phyloP scores from a whole-genome alignment of 1,284 basidiomycete genomes.

The Irpex sp. region DNA sequence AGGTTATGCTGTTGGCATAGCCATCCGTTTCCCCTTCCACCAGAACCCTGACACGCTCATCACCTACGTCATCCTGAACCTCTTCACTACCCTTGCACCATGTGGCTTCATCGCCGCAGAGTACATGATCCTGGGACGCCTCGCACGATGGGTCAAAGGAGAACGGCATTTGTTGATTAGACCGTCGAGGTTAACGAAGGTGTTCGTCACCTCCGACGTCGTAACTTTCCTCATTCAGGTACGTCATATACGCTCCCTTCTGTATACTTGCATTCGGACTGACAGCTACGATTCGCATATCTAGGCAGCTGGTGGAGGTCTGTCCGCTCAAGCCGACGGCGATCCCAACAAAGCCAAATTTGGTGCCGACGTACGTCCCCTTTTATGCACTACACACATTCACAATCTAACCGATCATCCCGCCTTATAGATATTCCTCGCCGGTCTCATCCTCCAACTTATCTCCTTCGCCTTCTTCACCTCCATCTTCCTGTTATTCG shows the following conservation, averaged over 20 bases:
- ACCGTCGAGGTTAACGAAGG: constrained; percentile 45
- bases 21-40: constrained; percentile 43
- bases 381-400: not conserved
- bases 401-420: not conserved
- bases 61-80: constrained; percentile 70
- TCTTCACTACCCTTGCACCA: constrained; percentile 76
- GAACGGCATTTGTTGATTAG: constrained; percentile 50
- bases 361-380: not conserved
- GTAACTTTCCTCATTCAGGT: constrained; percentile 67
- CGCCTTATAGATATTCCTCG: constrained; percentile 51
- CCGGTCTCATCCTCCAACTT: constrained; percentile 61
- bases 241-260: not conserved
- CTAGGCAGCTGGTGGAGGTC: constrained; percentile 33
- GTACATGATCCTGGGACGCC: constrained; percentile 63
- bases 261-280: not conserved
- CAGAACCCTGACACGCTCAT: constrained; percentile 28
- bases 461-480: constrained; percentile 63
- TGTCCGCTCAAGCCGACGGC: constrained; percentile 24
- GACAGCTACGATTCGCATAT: not conserved
- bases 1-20: constrained; percentile 45
- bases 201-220: constrained; percentile 46
- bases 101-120: constrained; percentile 76
- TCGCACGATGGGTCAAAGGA: constrained; percentile 48
- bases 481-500: constrained; percentile 52
- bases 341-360: not conserved